A percentile compares a stretch with the other conserved stretches of the same genome.
Evolutionary conservation across 176 grass and related monocot genomes (phyloP).

Genomic region (maize (Zea mays)): DNA sequence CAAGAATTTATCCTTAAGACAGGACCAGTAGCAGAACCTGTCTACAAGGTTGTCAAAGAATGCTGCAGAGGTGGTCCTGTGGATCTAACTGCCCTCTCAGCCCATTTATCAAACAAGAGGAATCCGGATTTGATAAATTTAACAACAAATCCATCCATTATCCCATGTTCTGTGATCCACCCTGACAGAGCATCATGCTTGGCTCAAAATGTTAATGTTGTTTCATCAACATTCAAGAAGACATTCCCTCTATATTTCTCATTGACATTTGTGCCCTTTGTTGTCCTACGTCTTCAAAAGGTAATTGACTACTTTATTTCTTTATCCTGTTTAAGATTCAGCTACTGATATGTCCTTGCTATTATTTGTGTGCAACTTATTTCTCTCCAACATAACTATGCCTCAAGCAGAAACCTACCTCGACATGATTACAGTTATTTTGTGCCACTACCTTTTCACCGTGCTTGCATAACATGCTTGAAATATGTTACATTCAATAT

Average conservation of each 20-base stretch:
- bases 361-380: slow-evolving; percentile 11
- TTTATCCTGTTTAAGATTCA: slow-evolving; percentile 29
- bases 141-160: slow-evolving; percentile 58
- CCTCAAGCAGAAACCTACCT: slow-evolving; percentile 3
- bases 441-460: slow-evolving; percentile 19
- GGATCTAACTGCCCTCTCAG: slow-evolving; percentile 63
- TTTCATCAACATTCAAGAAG: slow-evolving; percentile 94
- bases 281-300: slow-evolving; percentile 96
- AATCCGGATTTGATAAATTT: slow-evolving; percentile 54
- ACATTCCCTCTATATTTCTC: slow-evolving; percentile 98
- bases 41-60: slow-evolving; percentile 75
- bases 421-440: slow-evolving; percentile 19
- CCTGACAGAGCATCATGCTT: slow-evolving; percentile 80
- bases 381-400: slow-evolving; percentile 22
- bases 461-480: slow-evolving; percentile 23
- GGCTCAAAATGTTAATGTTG: slow-evolving; percentile 64
- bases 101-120: slow-evolving; percentile 66
- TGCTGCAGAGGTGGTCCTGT: slow-evolving; percentile 84
- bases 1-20: slow-evolving; percentile 98
- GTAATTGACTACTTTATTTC: slow-evolving; percentile 51
- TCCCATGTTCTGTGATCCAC: slow-evolving; percentile 93
- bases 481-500: slow-evolving; percentile 22
- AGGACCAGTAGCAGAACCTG: slow-evolving; percentile 86
- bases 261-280: slow-evolving; percentile 92
- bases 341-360: slow-evolving; percentile 1